Conservation (phyloP, 176 grass and related monocot species). For the Leersia perrieri region DNA sequence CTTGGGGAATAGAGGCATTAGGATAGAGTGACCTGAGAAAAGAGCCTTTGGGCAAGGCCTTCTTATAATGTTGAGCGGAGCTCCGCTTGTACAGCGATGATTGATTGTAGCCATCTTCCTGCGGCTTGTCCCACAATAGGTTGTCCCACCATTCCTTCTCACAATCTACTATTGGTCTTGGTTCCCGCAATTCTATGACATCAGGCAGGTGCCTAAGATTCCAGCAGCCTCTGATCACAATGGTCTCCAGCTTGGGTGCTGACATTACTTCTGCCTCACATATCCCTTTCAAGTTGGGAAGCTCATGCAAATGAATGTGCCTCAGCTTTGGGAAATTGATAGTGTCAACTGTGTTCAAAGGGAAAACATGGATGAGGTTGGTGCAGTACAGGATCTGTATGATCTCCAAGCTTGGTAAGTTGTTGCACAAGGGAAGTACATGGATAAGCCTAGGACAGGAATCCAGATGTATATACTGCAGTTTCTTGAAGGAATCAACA, state of each 20-base stretch:
- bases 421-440: neutral
- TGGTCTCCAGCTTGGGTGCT: neutral
- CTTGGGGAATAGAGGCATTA: too few species aligned
- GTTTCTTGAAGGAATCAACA: neutral
- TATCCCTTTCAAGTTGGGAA: neutral
- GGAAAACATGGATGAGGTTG: neutral
- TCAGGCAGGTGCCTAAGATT: neutral
- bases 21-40: neutral
- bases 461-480: neutral
- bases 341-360: neutral
- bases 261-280: neutral
- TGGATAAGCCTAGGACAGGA: neutral
- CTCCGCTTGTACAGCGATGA: neutral
- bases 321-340: neutral
- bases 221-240: neutral
- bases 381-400: neutral
- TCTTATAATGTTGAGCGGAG: neutral
- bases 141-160: neutral
- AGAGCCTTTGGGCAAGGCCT: neutral
- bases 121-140: neutral
- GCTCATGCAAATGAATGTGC: neutral
- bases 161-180: neutral
- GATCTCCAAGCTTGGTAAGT: neutral
- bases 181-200: accelerated
- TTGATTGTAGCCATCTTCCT: neutral